Evolutionary conservation across 148 eudicot species (phyloP), one percentile per base, ranked within the genome.

Genomic region (Mesembryanthemum crystallinum): DNA sequence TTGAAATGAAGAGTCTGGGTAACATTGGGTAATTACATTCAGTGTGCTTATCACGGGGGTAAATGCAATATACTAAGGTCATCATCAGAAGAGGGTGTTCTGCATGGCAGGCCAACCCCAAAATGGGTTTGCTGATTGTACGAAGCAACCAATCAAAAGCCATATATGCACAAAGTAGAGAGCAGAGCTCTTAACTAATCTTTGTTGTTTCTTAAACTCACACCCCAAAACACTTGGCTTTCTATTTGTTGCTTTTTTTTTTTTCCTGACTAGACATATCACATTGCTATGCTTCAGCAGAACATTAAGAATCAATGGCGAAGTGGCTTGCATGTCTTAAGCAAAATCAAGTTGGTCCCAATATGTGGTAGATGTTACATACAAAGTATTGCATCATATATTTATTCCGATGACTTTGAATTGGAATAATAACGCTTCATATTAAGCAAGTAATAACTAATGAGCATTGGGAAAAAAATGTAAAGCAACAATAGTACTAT

Each of bases 401-500:
- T 63, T 5, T 6, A 35, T 35, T 35, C 6, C 39, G 3, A 35
- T 35, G 39, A 35, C 3, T 35, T 35, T 35, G n/a, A n/a, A 35
- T 35, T 35, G 39, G 39, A 6, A 29, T 28, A 27, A 5, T 2
- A 12, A 20, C 51, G 42, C 54, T 27, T 67, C 55, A 35, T 35
- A 68, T 49, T 15, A 45, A 8, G 17, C 23, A 23, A 51, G n/a
- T n/a, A n/a, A n/a, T n/a, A n/a, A 71, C 27, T 32, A 52, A 32
- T 9, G 37, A 49, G 20, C n/a, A 54, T 21, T 27, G 15, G 33
- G 13, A 54, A 51, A 63, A 47, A 39, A 15, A 17, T 45, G 64
- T 54, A 24, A 14, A 68, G 57, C n/a, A n/a, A 42, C 27, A 27
- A 21, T 72, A 51, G 35, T 77, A 81, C 42, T 52, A 71, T 82